phyloP scores from a whole-genome alignment of 2,329 filamentous ascomycete genomes.

The Fonsecaea pugnacius region DNA sequence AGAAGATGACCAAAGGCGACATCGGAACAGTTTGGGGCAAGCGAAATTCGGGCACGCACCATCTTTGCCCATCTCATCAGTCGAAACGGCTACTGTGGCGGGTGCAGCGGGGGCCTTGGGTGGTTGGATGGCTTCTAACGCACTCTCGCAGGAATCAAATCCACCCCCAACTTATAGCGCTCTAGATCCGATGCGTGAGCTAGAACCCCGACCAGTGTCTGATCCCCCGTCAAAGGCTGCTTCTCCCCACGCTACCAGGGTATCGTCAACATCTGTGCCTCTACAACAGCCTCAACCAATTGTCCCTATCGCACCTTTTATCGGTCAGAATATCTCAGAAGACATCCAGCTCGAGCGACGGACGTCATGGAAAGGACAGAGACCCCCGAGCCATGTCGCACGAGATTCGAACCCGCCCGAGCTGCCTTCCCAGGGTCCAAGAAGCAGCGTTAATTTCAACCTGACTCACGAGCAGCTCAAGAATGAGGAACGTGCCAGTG shows the following conservation, averaged over 20 bases:
- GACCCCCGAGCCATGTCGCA: neutral
- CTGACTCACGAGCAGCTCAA: constrained; percentile 61
- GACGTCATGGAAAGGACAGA: neutral
- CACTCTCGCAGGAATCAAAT: neutral
- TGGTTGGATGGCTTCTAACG: constrained; percentile 43
- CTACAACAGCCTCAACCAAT: constrained; percentile 87
- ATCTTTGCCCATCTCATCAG: constrained; percentile 19
- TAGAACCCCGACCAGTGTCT: constrained; percentile 42
- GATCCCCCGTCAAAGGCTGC: constrained; percentile 12
- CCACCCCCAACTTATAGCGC: constrained; percentile 10
- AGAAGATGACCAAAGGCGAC: constrained; percentile 34
- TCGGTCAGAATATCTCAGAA: constrained; percentile 14
- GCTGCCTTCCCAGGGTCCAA: constrained; percentile 44
- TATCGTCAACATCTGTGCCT: constrained; percentile 55
- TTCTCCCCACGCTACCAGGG: constrained; percentile 11
- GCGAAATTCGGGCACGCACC: neutral
- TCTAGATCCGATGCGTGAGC: constrained; percentile 65
- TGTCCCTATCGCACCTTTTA: constrained; percentile 64
- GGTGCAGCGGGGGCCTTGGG: constrained; percentile 51
- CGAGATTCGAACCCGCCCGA: constrained; percentile 33
- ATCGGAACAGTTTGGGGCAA: neutral
- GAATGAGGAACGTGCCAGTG: constrained; percentile 47
- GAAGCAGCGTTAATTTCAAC: constrained; percentile 62
- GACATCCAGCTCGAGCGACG: neutral
- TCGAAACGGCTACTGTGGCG: constrained; percentile 46